phyloP scores from a whole-genome alignment of 2,329 filamentous ascomycete species.

The Ilyonectria sp. region DNA sequence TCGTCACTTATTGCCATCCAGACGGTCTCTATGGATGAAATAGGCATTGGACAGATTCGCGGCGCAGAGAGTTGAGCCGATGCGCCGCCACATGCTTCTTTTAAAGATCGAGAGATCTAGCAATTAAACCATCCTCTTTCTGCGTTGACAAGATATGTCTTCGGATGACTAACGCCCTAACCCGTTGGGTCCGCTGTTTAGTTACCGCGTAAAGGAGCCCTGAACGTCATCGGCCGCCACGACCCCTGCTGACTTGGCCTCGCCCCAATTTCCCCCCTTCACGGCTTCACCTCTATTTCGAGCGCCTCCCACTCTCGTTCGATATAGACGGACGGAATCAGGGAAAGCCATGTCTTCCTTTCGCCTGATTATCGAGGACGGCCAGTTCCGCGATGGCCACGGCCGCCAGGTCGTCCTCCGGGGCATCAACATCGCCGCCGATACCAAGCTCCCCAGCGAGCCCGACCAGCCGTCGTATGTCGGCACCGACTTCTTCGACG shows the following conservation, averaged over 20 bases:
- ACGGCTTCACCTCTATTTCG: conserved; percentile 18
- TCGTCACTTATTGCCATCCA: neutral
- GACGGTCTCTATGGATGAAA: neutral
- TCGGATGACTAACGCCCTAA: conserved; percentile 41
- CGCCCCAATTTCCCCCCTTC: conserved; percentile 34
- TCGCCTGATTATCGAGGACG: conserved; percentile 87
- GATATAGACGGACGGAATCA: conserved; percentile 5
- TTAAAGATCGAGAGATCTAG: neutral
- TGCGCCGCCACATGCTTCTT: neutral
- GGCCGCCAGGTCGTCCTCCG: conserved; percentile 90
- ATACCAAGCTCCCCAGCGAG: conserved; percentile 88
- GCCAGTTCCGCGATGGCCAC: conserved; percentile 84
- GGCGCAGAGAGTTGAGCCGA: neutral
- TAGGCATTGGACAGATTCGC: neutral
- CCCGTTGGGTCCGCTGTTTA: conserved; percentile 22
- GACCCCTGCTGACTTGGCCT: conserved; percentile 32
- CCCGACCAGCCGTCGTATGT: conserved; percentile 88
- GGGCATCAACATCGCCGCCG: conserved; percentile 93
- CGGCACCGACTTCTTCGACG: conserved; percentile 87
- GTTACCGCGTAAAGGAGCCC: conserved; percentile 27
- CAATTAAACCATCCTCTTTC: neutral
- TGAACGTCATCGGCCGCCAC: conserved; percentile 43
- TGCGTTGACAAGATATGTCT: neutral
- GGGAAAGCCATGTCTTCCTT: conserved; percentile 75
- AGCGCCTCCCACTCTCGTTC: conserved; percentile 12